A percentile compares a stretch with the other conserved stretches of the same genome.
Conservation (phyloP, 371 early-diverging fungal species). For the Conidiobolus incongruus region DNA sequence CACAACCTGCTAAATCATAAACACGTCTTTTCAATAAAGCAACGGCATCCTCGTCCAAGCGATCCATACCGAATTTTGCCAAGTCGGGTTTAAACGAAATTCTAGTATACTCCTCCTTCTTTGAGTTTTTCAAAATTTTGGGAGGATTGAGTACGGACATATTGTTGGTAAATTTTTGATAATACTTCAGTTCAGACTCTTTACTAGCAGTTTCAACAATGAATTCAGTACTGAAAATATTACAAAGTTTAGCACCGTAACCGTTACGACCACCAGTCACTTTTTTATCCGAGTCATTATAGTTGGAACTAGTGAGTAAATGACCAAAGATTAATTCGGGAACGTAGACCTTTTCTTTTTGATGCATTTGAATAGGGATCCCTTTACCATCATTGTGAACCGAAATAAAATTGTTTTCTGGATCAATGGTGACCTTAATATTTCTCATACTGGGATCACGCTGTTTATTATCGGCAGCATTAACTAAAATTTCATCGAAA, state of each 20-base stretch:
- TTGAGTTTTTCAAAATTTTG: conserved; percentile 30
- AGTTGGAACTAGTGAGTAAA: conserved; percentile 95
- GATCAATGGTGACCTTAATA: conserved; percentile 84
- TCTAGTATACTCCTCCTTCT: conserved; percentile 55
- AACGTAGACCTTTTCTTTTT: conserved; percentile 86
- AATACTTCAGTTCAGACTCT: conserved; percentile 45
- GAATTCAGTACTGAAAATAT: conserved; percentile 96
- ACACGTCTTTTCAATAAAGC: conserved; percentile 89
- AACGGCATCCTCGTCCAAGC: conserved; percentile 75
- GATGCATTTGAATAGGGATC: conserved; percentile 93
- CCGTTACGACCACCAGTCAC: conserved; percentile 99
- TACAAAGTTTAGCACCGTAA: conserved; percentile 98
- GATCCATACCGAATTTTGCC: conserved; percentile 71
- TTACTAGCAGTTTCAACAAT: conserved; percentile 90
- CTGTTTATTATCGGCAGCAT: conserved; percentile 89
- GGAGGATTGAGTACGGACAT: conserved; percentile 65
- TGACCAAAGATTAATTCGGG: conserved; percentile 99
- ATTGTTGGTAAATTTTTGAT: conserved; percentile 65
- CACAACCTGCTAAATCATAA: conserved; percentile 92
- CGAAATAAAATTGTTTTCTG: conserved; percentile 58
- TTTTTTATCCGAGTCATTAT: conserved; percentile 96
- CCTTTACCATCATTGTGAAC: conserved; percentile 96
- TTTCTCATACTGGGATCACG: conserved; percentile 85
- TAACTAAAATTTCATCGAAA: conserved; percentile 99
- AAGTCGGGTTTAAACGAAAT: conserved; percentile 98